Conservation (phyloP, 1,139 yeast genomes). For the Arxiozyma telluris region DNA sequence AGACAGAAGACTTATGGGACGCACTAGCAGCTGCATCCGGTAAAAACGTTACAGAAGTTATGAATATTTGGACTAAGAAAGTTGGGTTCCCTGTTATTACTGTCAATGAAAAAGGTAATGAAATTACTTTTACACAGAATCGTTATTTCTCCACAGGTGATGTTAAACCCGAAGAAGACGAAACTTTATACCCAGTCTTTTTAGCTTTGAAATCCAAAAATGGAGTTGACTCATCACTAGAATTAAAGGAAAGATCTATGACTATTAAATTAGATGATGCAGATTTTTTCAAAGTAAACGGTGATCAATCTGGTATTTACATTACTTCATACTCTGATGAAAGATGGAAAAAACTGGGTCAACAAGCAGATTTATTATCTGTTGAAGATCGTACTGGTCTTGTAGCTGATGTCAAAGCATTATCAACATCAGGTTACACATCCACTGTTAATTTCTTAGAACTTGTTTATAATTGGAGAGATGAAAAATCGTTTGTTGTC, state of each 20-base stretch:
- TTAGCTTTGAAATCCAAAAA: conserved; percentile 61
- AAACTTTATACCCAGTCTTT: conserved; percentile 73
- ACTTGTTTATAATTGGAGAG: conserved; percentile 58
- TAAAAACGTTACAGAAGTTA: conserved; percentile 58
- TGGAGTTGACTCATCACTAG: conserved; percentile 57
- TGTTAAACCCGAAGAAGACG: conserved; percentile 62
- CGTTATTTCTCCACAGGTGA: conserved; percentile 77
- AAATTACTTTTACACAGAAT: conserved; percentile 53
- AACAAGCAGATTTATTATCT: conserved; percentile 64
- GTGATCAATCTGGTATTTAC: conserved; percentile 75
- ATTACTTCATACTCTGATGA: conserved; percentile 69
- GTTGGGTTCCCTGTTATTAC: conserved; percentile 78
- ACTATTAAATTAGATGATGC: conserved; percentile 37
- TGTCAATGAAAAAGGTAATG: conserved; percentile 42
- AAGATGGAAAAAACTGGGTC: conserved; percentile 67
- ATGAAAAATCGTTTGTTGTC: conserved; percentile 63
- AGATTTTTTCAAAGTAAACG: conserved; percentile 64
- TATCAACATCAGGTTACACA: conserved; percentile 65
- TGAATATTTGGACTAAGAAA: conserved; percentile 76
- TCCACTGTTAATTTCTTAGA: conserved; percentile 57
- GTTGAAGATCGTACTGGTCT: conserved; percentile 82
- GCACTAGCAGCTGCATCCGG: conserved; percentile 68
- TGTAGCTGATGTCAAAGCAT: conserved; percentile 71
- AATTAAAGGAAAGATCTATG: conserved; percentile 47
- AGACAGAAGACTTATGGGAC: conserved; percentile 73